These are phyloP conservation scores for Cyclotella sp. DNA, from an alignment of 108 stramenopile genomes.

Conservation along the genomic window DNA sequence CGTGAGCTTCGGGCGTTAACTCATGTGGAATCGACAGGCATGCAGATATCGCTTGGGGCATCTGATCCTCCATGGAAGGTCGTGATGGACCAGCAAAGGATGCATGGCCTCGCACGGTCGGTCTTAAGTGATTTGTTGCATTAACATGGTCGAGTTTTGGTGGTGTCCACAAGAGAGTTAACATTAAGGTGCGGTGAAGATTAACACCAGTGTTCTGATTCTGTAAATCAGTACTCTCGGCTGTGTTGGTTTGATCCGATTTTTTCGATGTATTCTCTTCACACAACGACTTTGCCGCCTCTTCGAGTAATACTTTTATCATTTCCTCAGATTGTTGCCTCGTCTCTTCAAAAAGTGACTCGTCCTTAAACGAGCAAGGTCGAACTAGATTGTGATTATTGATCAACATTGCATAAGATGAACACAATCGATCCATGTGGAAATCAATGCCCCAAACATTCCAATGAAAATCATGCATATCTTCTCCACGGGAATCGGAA, in stretches of 20 bases:
- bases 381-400: conserved; percentile 14
- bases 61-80: not conserved
- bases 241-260: not conserved
- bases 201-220: not conserved
- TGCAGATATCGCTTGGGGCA: conserved; percentile 48
- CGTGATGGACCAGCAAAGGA: conserved; percentile 28
- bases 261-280: not conserved
- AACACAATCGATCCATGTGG: conserved; percentile 63
- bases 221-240: not conserved
- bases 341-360: not conserved
- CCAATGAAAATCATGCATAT: conserved; percentile 26
- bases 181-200: conserved; percentile 32
- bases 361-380: not conserved
- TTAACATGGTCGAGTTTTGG: conserved; percentile 1
- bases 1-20: conserved; percentile 25
- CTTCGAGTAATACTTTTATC: conserved; percentile 20
- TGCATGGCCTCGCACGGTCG: conserved; percentile 42
- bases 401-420: conserved; percentile 47
- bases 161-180: conserved; percentile 52
- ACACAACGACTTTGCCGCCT: conserved; percentile 16
- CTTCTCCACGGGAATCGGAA: not conserved
- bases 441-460: conserved; percentile 68
- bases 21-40: conserved; percentile 40
- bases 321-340: conserved; percentile 9
- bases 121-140: not conserved